Base-by-base conservation (phyloP, 2,329 filamentous ascomycete genomes). In the Lachnellula subtilissima region DNA sequence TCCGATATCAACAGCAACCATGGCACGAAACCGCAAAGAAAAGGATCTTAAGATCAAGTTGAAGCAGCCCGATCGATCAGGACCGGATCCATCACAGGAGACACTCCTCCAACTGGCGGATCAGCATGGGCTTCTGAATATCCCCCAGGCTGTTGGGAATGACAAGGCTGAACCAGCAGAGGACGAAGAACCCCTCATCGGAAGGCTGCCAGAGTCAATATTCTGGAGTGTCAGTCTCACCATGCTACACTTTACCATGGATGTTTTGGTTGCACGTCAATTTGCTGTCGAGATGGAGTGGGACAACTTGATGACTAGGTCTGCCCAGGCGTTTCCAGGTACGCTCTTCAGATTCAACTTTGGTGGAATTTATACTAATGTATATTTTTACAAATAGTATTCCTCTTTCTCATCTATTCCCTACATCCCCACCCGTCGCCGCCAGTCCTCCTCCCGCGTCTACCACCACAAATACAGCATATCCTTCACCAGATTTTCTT, bases 241-340 rank as follows among this genome's bases (percentile, higher is more conserved):
- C 12, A 88, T 86, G 76, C 72, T 92, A 50, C 88, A 93, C 69
- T 85, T 91, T 63, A 90, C 87, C 0, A 78, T 94, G 52, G 89
- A 93, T 67, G 84, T 91, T 39, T 76, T 94, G 11, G 88, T 91
- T 22, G 87, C 91, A 69, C 80, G 86, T 64, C 89, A 94, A 71
- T 94, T 90, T 66, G 82, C 84, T n/a, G 77, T 84, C 59, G 78
- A 83, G 2, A 77, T 91, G 2, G 69, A 78, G 3, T 90, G 85
- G 84, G 55, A 67, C 1, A 23, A 48, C 4, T 78, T 91, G 2
- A 62, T 77, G 12, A 66, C 67, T 50, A 78, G 87, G 48, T 77
- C 83, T 1, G 66, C 72, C 1, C 77, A 76, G 42, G 80, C 83
- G 0, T 77, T 82, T 64, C 65, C 76, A 25, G 75, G 83, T 86